phyloP scores from a whole-genome alignment of 176 grass and related monocot genomes.

The Musa beccarii region DNA sequence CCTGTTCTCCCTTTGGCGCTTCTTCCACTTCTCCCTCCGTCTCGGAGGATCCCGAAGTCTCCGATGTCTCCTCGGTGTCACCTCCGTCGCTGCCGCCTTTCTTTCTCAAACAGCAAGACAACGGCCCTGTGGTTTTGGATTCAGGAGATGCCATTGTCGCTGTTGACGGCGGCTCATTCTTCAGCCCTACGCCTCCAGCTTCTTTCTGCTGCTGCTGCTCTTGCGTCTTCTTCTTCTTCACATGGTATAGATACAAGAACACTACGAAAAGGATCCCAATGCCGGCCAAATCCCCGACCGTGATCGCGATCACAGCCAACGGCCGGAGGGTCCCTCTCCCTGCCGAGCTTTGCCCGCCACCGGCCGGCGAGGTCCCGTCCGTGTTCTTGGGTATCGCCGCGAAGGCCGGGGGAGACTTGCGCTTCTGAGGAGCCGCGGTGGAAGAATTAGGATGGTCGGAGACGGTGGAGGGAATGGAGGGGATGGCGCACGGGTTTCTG shows the following conservation, averaged over 20 bases:
- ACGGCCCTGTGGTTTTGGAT: neutral
- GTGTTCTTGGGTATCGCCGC: slow-evolving; percentile 10
- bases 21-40: slow-evolving; percentile 1
- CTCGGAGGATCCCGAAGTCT: neutral
- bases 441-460: slow-evolving; percentile 1
- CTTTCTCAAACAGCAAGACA: slow-evolving; percentile 13
- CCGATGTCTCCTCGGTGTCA: slow-evolving; percentile 12
- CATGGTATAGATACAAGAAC: slow-evolving; percentile 11
- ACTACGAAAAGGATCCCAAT: slow-evolving; percentile 12
- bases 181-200: neutral
- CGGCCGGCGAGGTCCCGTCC: neutral
- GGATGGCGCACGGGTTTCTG: slow-evolving; percentile 1
- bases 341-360: neutral
- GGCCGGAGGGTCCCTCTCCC: neutral
- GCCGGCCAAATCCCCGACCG: slow-evolving; percentile 11
- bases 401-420: slow-evolving; percentile 13
- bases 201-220: neutral
- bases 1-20: neutral
- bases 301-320: slow-evolving; percentile 3
- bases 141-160: neutral
- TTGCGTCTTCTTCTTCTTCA: slow-evolving; percentile 8
- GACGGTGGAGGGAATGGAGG: neutral
- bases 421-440: neutral
- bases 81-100: neutral
- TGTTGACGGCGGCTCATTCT: neutral